phyloP scores from a whole-genome alignment of 2,329 filamentous ascomycete species.

The Calonectria montana region DNA sequence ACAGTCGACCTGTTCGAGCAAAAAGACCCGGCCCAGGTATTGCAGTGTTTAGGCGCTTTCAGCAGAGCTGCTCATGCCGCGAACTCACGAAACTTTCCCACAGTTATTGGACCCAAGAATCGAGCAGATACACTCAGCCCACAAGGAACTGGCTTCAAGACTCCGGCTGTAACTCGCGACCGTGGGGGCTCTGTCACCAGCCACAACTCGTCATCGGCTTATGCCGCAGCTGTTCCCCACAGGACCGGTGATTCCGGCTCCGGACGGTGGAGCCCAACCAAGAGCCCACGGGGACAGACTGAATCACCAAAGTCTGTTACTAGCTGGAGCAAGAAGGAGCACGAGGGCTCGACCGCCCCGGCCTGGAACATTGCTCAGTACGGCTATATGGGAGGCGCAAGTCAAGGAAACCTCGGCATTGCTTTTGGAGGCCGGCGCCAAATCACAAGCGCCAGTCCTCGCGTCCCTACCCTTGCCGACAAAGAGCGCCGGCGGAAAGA shows the following conservation, averaged over 20 bases:
- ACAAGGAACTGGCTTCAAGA: slow-evolving; percentile 68
- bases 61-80: slow-evolving; percentile 84
- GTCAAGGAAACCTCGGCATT: slow-evolving; percentile 94
- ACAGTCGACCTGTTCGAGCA: slow-evolving; percentile 96
- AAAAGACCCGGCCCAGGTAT: slow-evolving; percentile 95
- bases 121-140: slow-evolving; percentile 71
- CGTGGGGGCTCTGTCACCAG: slow-evolving; percentile 68
- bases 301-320: slow-evolving; percentile 72
- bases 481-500: slow-evolving; percentile 78
- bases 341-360: slow-evolving; percentile 83
- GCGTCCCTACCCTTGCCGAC: slow-evolving; percentile 84
- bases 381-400: slow-evolving; percentile 97
- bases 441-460: slow-evolving; percentile 85
- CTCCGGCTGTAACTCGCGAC: slow-evolving; percentile 58
- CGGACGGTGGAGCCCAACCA: slow-evolving; percentile 72
- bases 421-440: slow-evolving; percentile 91
- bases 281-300: slow-evolving; percentile 66
- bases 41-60: slow-evolving; percentile 93
- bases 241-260: slow-evolving; percentile 66
- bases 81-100: slow-evolving; percentile 79
- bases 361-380: slow-evolving; percentile 99
- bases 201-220: slow-evolving; percentile 63
- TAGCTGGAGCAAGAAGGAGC: slow-evolving; percentile 89
- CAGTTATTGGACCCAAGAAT: slow-evolving; percentile 78
- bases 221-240: slow-evolving; percentile 57